Conservation (phyloP, 768 basidiomycete species). For the Hygrophoropsis aurantiaca region DNA sequence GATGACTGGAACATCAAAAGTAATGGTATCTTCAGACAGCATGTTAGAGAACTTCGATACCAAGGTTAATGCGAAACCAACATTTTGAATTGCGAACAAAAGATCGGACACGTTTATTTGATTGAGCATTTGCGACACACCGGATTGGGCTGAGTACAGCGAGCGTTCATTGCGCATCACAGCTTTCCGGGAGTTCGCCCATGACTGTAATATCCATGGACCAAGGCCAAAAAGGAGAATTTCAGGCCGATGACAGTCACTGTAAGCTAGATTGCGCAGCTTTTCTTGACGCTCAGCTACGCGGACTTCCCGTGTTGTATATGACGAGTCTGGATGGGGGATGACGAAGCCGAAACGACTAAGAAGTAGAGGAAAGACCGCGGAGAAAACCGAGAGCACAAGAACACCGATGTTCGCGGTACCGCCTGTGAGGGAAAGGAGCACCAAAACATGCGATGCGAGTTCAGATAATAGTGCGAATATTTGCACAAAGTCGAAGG, state of each 20-base stretch:
- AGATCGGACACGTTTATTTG: conserved; percentile 66
- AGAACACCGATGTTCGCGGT: conserved; percentile 56
- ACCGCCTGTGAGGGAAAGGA: conserved; percentile 60
- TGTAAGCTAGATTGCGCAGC: conserved; percentile 73
- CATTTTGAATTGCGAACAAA: conserved; percentile 67
- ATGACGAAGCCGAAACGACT: conserved; percentile 46
- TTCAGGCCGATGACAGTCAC: conserved; percentile 76
- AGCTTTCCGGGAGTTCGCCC: conserved; percentile 64
- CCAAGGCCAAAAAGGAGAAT: conserved; percentile 79
- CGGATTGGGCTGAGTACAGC: conserved; percentile 34
- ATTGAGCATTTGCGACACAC: conserved; percentile 46
- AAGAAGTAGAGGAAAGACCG: conserved; percentile 57
- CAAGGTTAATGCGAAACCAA: conserved; percentile 34
- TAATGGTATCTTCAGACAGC: conserved; percentile 60
- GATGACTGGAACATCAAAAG: conserved; percentile 72
- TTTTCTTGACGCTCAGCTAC: conserved; percentile 72
- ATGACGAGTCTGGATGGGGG: conserved; percentile 42
- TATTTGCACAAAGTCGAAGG: conserved; percentile 75
- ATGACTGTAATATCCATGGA: conserved; percentile 80
- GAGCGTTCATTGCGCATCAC: conserved; percentile 56
- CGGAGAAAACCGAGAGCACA: conserved; percentile 60
- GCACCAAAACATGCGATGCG: conserved; percentile 66
- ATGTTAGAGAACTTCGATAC: conserved; percentile 3
- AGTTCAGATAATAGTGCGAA: conserved; percentile 72
- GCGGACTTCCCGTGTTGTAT: conserved; percentile 56